Conservation (phyloP, 2,329 filamentous ascomycete genomes). For the Chlorencoelia australis region DNA sequence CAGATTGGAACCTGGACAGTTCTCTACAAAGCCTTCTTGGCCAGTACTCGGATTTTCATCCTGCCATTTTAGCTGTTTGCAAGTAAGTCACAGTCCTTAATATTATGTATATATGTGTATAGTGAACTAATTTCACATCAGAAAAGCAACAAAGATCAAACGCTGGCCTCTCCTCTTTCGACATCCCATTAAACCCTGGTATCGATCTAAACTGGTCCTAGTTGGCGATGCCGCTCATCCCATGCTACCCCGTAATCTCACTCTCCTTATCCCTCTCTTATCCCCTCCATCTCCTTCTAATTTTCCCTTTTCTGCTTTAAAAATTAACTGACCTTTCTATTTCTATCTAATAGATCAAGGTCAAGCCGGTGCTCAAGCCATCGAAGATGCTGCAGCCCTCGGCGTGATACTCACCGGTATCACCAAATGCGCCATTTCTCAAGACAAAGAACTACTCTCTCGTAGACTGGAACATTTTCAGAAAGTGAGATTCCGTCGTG, state of each 20-base stretch:
- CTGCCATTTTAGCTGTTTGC: not conserved
- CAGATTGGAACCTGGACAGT: conserved; percentile 34
- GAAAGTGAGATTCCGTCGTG: conserved; percentile 1
- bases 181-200: conserved; percentile 38
- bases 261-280: not conserved
- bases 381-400: conserved; percentile 55
- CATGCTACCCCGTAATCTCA: conserved; percentile 40
- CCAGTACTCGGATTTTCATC: conserved; percentile 23
- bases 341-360: conserved; percentile 34
- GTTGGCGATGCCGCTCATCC: conserved; percentile 61
- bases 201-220: conserved; percentile 41
- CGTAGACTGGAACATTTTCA: conserved; percentile 1
- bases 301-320: not conserved
- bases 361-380: conserved; percentile 52
- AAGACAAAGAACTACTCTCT: not conserved
- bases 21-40: conserved; percentile 30
- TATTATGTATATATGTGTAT: not conserved
- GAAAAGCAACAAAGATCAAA: conserved; percentile 4
- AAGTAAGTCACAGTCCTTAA: not conserved
- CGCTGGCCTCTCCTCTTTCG: conserved; percentile 4
- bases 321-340: not conserved
- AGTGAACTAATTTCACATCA: not conserved
- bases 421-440: not conserved
- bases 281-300: not conserved
- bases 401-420: conserved; percentile 12